Evolutionary conservation across 768 basidiomycete genomes (phyloP).

Genomic region (Clitopilus passeckerianus): DNA sequence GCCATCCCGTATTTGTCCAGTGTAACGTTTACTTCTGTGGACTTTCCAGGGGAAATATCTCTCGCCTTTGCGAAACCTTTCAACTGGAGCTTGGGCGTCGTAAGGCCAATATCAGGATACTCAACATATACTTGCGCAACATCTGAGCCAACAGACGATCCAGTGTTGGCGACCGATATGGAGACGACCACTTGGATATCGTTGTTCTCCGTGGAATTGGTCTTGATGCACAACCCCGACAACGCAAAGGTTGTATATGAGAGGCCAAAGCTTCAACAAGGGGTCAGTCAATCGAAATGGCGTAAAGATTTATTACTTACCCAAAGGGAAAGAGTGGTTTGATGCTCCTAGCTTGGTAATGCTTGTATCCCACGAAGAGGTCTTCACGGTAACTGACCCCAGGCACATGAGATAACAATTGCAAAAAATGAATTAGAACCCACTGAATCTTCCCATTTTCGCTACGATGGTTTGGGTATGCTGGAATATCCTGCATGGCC

Average conservation of each 20-base stretch:
- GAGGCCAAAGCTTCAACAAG: slow-evolving; percentile 51
- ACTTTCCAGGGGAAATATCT: slow-evolving; percentile 43
- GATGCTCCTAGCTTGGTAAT: slow-evolving; percentile 50
- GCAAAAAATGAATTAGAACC: slow-evolving; percentile 3
- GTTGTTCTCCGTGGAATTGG: slow-evolving; percentile 16
- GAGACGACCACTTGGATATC: slow-evolving; percentile 31
- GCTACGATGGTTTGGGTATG: slow-evolving; percentile 51
- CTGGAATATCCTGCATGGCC: slow-evolving; percentile 56
- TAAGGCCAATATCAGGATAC: slow-evolving; percentile 43
- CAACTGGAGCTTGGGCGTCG: slow-evolving; percentile 56
- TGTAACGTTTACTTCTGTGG: slow-evolving; percentile 30
- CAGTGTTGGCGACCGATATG: slow-evolving; percentile 52
- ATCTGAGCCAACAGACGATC: slow-evolving; percentile 48
- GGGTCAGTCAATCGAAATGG: not conserved
- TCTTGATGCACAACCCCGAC: slow-evolving; percentile 37
- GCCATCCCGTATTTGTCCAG: slow-evolving; percentile 70
- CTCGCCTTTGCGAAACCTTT: slow-evolving; percentile 61
- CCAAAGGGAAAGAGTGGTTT: slow-evolving; percentile 66
- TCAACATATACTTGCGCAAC: slow-evolving; percentile 64
- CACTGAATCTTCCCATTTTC: slow-evolving; percentile 53
- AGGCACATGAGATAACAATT: not conserved
- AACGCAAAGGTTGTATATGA: slow-evolving; percentile 72
- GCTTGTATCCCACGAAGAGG: slow-evolving; percentile 66
- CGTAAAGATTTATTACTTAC: slow-evolving; percentile 18
- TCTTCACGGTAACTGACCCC: slow-evolving; percentile 49